Conservation (phyloP, 345 rosid species). For the Arabidopsis suecica region DNA sequence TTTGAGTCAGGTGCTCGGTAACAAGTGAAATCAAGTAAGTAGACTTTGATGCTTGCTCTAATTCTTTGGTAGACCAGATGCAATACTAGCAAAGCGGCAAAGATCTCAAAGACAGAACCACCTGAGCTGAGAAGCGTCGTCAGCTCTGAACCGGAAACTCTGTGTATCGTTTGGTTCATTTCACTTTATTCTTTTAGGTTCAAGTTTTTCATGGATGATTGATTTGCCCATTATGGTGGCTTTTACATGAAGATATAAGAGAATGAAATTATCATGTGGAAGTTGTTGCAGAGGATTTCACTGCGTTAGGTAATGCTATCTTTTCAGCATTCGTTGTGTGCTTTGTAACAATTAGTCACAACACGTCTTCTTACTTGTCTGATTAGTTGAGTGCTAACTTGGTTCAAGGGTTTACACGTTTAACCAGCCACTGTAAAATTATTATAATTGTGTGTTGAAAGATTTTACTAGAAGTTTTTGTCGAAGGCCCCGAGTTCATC, state of each 20-base stretch:
- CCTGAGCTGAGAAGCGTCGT: constrained; percentile 25
- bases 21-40: constrained; percentile 65
- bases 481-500: no score
- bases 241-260: constrained; percentile 22
- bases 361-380: constrained; percentile 35
- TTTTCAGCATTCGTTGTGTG: constrained; percentile 34
- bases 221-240: neutral
- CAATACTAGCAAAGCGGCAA: constrained; percentile 22
- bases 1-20: constrained; percentile 55
- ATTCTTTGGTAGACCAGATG: constrained; percentile 38
- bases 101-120: constrained; percentile 18
- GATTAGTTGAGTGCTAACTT: neutral
- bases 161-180: constrained; percentile 38
- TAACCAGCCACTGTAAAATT: neutral
- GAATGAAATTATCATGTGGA: constrained; percentile 38
- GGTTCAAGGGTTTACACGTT: neutral
- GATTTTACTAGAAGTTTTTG: no score
- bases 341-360: constrained; percentile 24
- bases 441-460: no score
- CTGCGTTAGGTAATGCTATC: constrained; percentile 37
- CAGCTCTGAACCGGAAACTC: constrained; percentile 25
- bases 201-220: constrained; percentile 19
- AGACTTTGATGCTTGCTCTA: constrained; percentile 42
- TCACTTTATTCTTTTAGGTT: neutral
- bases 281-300: constrained; percentile 42